phyloP scores from a whole-genome alignment of 345 rosid genomes.

The Salix caprea region DNA sequence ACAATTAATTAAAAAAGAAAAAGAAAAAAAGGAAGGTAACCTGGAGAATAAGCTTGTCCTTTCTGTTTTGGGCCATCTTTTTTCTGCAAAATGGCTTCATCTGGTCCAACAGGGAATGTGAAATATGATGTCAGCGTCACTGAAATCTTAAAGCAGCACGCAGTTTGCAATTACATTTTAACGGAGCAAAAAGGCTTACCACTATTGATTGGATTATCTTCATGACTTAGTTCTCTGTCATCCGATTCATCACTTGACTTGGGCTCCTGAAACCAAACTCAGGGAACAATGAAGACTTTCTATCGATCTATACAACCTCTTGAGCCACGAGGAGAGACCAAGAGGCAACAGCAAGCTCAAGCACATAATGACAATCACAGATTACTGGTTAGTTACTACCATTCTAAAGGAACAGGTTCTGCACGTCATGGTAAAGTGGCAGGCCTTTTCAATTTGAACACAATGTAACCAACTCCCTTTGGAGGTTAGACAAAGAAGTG shows the following conservation, averaged over 20 bases:
- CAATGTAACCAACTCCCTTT: background rate
- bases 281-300: conserved; percentile 3
- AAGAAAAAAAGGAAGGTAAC: conserved; percentile 12
- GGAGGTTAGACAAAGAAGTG: background rate
- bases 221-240: conserved; percentile 10
- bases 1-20: background rate
- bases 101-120: conserved; percentile 17
- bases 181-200: conserved; percentile 25
- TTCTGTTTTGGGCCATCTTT: conserved; percentile 6
- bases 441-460: background rate
- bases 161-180: background rate
- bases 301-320: background rate
- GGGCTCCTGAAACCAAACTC: conserved; percentile 19
- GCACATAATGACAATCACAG: background rate
- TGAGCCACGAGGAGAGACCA: background rate
- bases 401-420: background rate
- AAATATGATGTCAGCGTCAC: background rate
- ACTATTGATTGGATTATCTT: conserved; percentile 10
- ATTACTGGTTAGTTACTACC: background rate
- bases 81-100: conserved; percentile 10
- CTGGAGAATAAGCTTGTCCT: conserved; percentile 16
- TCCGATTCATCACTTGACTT: conserved; percentile 15
- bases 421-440: background rate
- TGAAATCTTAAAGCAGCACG: background rate
- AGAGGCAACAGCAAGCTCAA: conserved; percentile 7